Base-by-base conservation (phyloP, 1,284 basidiomycete species). In the Spongiforma sp. region DNA sequence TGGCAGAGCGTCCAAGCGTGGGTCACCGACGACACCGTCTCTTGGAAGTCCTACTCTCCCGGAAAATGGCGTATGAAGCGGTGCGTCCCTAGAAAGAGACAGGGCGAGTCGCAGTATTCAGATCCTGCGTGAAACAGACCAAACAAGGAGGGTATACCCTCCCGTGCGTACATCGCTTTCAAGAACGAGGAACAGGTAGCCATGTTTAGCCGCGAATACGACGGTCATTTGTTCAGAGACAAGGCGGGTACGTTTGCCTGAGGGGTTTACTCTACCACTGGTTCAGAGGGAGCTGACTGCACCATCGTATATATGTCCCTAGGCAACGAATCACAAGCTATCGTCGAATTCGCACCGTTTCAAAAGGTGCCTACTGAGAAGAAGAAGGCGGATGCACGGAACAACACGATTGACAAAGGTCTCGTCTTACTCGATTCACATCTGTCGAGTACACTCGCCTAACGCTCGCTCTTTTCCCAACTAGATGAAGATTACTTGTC, bases 261-360 rank as follows among this genome's bases (percentile, higher is more conserved):
- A n/a, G n/a, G 50, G 50, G 1, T 50, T 3, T 19, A 28, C 28
- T 17, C 14, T 43, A 41, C 12, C 5, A 17, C 24, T 48, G 46
- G 24, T n/a, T n/a, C n/a, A n/a, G n/a, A n/a, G n/a, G n/a, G n/a
- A n/a, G n/a, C n/a, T 50, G 48, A 52, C 50, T 21, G 28, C 24
- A 50, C 1, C 50, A 21, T 52, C 50, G 6, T 52, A n/a, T n/a
- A n/a, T n/a, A n/a, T n/a, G n/a, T n/a, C n/a, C 14, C 15, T 34
- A 96, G 96, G 96, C 14, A 91, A 91, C 71, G 94, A 97, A 73
- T 93, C 88, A 5, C 85, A 90, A 62, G 95, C 94, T 2, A 83
- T 98, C 2, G 95, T 99, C 4, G 97, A 99, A 78, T 98, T 93
- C 73, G 93, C 97, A 0, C 95, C 96, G 1, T 94, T 91, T 67